phyloP scores from a whole-genome alignment of 1,284 basidiomycete genomes.

The Phylloboletellus chloephorus region DNA sequence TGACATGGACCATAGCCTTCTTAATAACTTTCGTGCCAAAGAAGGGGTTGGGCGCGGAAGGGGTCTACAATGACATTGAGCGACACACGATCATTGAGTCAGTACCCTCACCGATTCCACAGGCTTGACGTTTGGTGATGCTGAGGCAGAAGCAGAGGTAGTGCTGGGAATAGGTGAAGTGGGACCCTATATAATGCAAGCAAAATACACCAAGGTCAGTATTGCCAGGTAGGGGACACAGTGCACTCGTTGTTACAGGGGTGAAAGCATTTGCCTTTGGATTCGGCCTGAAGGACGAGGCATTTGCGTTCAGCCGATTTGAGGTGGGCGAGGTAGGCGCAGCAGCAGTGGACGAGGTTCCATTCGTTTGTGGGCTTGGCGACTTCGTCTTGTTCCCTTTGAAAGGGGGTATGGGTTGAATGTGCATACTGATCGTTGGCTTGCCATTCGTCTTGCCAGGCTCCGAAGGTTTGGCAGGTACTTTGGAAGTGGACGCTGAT shows the following conservation, averaged over 20 bases:
- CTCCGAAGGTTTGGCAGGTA: constrained; percentile 27
- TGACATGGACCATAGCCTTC: constrained; percentile 72
- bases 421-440: constrained; percentile 54
- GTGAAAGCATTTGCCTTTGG: constrained; percentile 74
- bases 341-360: constrained; percentile 28
- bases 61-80: constrained; percentile 25
- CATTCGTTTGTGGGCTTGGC: constrained; percentile 29
- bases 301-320: constrained; percentile 64
- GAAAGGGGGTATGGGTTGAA: constrained; percentile 91
- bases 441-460: constrained; percentile 33
- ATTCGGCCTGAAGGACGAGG: constrained; percentile 78
- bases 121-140: constrained; percentile 57
- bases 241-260: constrained; percentile 42
- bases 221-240: constrained; percentile 15
- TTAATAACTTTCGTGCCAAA: constrained; percentile 77
- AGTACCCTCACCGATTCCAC: constrained; percentile 41
- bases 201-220: constrained; percentile 19
- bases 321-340: constrained; percentile 42
- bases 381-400: constrained; percentile 53
- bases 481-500: constrained; percentile 31
- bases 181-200: constrained; percentile 36
- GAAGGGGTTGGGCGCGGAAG: constrained; percentile 70
- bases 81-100: constrained; percentile 1
- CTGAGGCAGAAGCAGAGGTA: constrained; percentile 42
- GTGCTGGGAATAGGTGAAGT: constrained; percentile 43